Evolutionary conservation across 1,284 basidiomycete genomes (phyloP).

Genomic region (Chalciporus sp.): DNA sequence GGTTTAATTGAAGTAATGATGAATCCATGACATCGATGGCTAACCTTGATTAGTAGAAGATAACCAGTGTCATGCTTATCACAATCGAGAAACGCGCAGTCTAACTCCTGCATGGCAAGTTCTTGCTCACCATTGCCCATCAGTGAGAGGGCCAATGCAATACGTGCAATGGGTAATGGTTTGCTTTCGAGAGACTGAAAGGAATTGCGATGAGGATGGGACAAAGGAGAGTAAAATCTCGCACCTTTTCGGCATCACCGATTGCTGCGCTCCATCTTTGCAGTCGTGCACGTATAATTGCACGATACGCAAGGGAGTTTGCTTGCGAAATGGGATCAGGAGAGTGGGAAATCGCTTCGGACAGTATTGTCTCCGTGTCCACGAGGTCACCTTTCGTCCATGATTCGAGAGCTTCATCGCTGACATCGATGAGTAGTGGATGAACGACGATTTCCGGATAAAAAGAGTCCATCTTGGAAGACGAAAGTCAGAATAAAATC

Average conservation of each 20-base stretch:
- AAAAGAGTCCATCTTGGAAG: not conserved
- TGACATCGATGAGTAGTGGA: not conserved
- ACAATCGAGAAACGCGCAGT: no score
- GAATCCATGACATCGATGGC: no score
- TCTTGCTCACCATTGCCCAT: no score
- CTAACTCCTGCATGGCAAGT: no score
- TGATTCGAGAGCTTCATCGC: not conserved
- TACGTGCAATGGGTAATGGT: no score
- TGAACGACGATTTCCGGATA: not conserved
- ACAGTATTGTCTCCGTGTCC: not conserved
- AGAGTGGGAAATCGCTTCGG: not conserved
- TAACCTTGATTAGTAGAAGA: not conserved
- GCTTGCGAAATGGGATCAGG: not conserved
- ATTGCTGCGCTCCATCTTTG: conserved; percentile 3
- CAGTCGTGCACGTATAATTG: conserved; percentile 4
- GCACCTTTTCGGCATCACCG: conserved; percentile 8
- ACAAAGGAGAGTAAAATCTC: not conserved
- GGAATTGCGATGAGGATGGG: no score
- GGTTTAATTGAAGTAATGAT: not conserved
- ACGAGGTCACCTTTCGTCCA: not conserved
- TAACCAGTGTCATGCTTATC: no score
- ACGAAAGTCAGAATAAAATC: no score
- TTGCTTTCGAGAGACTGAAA: no score
- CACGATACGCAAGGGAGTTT: conserved; percentile 2
- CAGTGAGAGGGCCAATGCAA: no score